Conservation (phyloP, 805 yeast genomes). For the Cyberlindnera maritima region DNA sequence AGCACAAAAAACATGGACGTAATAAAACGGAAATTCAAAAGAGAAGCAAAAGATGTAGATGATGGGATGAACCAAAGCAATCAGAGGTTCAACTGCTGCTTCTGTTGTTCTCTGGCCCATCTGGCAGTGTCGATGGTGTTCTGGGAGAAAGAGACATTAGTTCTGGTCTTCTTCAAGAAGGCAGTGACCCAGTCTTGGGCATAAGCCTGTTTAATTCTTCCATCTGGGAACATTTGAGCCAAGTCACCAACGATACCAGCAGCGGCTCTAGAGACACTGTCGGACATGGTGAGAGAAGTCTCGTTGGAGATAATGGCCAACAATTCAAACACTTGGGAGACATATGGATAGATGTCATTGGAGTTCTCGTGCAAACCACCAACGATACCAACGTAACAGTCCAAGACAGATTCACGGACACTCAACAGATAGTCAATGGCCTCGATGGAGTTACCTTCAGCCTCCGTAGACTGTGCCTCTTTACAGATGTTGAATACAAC, state of each 20-base stretch:
- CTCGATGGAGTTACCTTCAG: constrained; percentile 69
- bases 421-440: constrained; percentile 69
- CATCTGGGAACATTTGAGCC: constrained; percentile 80
- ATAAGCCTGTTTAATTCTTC: constrained; percentile 66
- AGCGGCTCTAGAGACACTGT: constrained; percentile 74
- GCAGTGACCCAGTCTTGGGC: constrained; percentile 76
- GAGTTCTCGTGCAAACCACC: constrained; percentile 81
- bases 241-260: constrained; percentile 93
- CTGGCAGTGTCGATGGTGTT: constrained; percentile 87
- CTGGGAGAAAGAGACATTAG: constrained; percentile 56
- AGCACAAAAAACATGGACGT: background rate
- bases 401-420: constrained; percentile 86
- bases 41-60: constrained; percentile 11
- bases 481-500: constrained; percentile 78
- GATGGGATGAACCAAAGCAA: constrained; percentile 11
- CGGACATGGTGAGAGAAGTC: constrained; percentile 56
- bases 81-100: constrained; percentile 20
- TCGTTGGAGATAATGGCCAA: constrained; percentile 59
- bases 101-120: constrained; percentile 86
- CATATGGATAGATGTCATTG: constrained; percentile 59
- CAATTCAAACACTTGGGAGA: constrained; percentile 69
- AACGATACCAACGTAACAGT: constrained; percentile 92
- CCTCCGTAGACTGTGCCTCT: constrained; percentile 58
- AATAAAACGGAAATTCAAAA: constrained; percentile 7
- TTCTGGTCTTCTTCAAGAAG: constrained; percentile 70